A percentile compares a stretch with the other conserved stretches of the same genome.
Conservation (phyloP, 2,329 filamentous ascomycete species). For the Ilyonectria mors-panacis region DNA sequence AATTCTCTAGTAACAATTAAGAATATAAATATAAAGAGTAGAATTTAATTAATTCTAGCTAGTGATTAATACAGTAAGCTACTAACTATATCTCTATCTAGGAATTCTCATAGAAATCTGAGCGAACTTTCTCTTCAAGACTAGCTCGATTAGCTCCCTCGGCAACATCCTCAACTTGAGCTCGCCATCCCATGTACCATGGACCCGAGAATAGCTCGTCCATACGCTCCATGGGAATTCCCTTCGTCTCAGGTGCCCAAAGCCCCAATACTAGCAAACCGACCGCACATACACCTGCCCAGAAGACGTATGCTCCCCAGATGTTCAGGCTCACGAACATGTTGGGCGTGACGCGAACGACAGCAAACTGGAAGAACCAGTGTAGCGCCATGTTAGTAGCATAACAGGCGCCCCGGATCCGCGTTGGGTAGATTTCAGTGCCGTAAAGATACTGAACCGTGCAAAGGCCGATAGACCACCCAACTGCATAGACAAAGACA, state of each 20-base stretch:
- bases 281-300: conserved; percentile 48
- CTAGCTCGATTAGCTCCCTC: too few relatives aligned
- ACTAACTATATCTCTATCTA: too few relatives aligned
- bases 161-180: too few relatives aligned
- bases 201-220: conserved; percentile 11
- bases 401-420: conserved; percentile 60
- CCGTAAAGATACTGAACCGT: conserved; percentile 46
- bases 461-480: conserved; percentile 38
- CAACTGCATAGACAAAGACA: conserved; percentile 37
- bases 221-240: conserved; percentile 18
- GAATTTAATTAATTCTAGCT: too few relatives aligned
- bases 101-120: too few relatives aligned
- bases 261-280: too few relatives aligned
- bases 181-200: conserved; percentile 14
- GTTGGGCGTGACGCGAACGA: conserved; percentile 52
- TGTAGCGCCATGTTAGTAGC: conserved; percentile 50
- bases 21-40: too few relatives aligned
- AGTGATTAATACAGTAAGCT: too few relatives aligned
- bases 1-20: too few relatives aligned
- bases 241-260: conserved; percentile 11
- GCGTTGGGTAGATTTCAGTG: conserved; percentile 61
- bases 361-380: conserved; percentile 57
- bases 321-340: conserved; percentile 52
- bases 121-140: too few relatives aligned
- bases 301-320: conserved; percentile 57